Base-by-base conservation (phyloP, 2,329 filamentous ascomycete genomes). In the Apiospora rasikravindrae region DNA sequence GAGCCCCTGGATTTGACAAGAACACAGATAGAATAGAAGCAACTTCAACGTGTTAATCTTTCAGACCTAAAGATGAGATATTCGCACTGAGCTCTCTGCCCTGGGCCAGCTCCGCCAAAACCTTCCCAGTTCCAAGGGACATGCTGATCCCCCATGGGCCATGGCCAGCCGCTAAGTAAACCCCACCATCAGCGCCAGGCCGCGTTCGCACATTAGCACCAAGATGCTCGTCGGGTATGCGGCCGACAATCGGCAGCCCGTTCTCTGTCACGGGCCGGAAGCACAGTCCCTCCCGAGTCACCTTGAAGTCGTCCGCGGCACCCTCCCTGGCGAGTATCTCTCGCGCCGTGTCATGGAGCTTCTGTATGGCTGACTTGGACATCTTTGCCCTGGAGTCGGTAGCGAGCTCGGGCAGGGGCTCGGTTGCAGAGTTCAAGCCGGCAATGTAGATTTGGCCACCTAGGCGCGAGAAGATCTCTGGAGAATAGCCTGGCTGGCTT, bases 131-230 rank as follows among this genome's bases (percentile, higher is more conserved):
- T 1, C 92, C 93, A 42, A 94, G 81, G 22, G 86, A 85, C 77
- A 90, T 78, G 67, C 85, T 87, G 37, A 92, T 92, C 0, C 93
- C 93, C 93, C 93, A 95, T 0, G 93, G 91, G 0, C 93, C 93
- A 83, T 95, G 93, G 0, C 93, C 93, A 4, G 91, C 86, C 1
- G 91, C 90, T 49, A 95, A 80, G 78, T 89, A 95, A 0, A 96
- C 90, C 4, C 93, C 92, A 1, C 91, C 90, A 0, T 85, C 84
- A 0, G 77, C 76, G 0, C 81, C 82, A 1, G 78, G 75, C 49
- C 80, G 78, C 8, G 84, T 89, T 72, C 77, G 81, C 8, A 87
- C 77, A 0, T 83, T 82, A 16, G 77, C 77, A 1, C 90, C 90
- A 3, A 94, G 84, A 61, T 86, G 83, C 16, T 81, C 78, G 74